Evolutionary conservation across 306 rosid genomes (phyloP).

Genomic region (Lotus japonicus): DNA sequence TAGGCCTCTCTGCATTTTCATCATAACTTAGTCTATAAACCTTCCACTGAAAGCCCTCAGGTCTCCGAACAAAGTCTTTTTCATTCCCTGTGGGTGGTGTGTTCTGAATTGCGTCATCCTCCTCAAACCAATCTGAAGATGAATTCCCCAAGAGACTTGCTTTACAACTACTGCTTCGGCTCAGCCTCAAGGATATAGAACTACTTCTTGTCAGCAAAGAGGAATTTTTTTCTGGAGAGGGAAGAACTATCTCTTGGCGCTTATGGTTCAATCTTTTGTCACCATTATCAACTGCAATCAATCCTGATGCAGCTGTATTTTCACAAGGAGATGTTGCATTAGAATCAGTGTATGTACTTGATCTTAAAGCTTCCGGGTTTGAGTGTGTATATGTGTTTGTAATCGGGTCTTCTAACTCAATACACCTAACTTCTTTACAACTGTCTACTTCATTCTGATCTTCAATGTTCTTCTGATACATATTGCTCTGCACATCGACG

Average conservation of each 20-base stretch:
- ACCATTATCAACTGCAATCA: conserved; percentile 31
- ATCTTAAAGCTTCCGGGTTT: conserved; percentile 36
- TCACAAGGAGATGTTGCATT: conserved; percentile 44
- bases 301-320: conserved; percentile 35
- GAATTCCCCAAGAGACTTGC: conserved; percentile 47
- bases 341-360: conserved; percentile 38
- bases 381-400: conserved; percentile 30
- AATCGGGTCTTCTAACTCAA: conserved; percentile 51
- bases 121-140: conserved; percentile 47
- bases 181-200: conserved; percentile 34
- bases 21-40: conserved; percentile 35
- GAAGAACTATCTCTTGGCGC: conserved; percentile 31
- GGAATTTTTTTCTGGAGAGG: conserved; percentile 41
- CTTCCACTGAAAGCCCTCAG: conserved; percentile 45
- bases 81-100: conserved; percentile 62
- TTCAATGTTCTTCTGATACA: conserved; percentile 35
- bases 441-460: conserved; percentile 50
- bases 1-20: conserved; percentile 25
- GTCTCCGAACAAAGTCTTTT: conserved; percentile 55
- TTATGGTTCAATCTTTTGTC: conserved; percentile 25
- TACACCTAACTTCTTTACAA: conserved; percentile 81
- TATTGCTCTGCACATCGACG: conserved; percentile 31
- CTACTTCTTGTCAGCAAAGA: conserved; percentile 28
- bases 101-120: conserved; percentile 39
- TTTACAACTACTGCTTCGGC: conserved; percentile 76